These are phyloP conservation scores for Nothomitra cinnamomea DNA, from an alignment of 2,329 filamentous ascomycete species.

Conservation along the genomic window DNA sequence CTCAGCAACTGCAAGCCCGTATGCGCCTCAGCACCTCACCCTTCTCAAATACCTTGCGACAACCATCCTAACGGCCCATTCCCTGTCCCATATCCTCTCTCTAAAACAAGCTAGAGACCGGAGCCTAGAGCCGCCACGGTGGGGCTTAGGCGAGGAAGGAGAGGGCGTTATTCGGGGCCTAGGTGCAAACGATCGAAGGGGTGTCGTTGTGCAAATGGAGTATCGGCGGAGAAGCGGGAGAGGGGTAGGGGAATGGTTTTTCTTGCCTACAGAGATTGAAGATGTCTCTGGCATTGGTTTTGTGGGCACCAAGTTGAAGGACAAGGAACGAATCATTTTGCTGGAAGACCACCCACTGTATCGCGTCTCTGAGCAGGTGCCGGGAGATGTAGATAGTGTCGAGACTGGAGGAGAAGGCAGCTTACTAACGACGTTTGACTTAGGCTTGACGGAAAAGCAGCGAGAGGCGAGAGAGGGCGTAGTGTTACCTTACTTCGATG, in stretches of 20 bases:
- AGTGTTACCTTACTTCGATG: slow-evolving; percentile 90
- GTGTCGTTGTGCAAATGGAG: slow-evolving; percentile 69
- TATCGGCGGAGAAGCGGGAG: slow-evolving; percentile 69
- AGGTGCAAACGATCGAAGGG: slow-evolving; percentile 32
- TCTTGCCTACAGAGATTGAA: slow-evolving; percentile 25
- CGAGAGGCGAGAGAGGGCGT: slow-evolving; percentile 71
- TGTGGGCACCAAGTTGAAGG: background rate
- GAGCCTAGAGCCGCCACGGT: slow-evolving; percentile 57
- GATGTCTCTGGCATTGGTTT: background rate
- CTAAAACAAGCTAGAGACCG: slow-evolving; percentile 44
- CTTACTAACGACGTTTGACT: slow-evolving; percentile 60
- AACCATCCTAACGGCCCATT: slow-evolving; percentile 57
- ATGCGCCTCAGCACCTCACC: slow-evolving; percentile 52
- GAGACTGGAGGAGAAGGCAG: slow-evolving; percentile 29
- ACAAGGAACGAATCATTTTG: slow-evolving; percentile 38
- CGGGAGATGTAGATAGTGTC: slow-evolving; percentile 15
- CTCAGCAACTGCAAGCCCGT: slow-evolving; percentile 15
- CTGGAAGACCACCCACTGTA: slow-evolving; percentile 66
- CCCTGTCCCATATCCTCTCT: slow-evolving; percentile 56
- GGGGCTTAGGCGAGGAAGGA: slow-evolving; percentile 58
- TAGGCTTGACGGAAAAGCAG: slow-evolving; percentile 84
- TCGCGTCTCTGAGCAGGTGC: slow-evolving; percentile 23
- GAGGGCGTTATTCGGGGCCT: slow-evolving; percentile 66
- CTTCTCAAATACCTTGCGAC: slow-evolving; percentile 77
- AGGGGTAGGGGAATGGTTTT: slow-evolving; percentile 53